phyloP scores from a whole-genome alignment of 306 rosid genomes.

The Corylus heterophylla region DNA sequence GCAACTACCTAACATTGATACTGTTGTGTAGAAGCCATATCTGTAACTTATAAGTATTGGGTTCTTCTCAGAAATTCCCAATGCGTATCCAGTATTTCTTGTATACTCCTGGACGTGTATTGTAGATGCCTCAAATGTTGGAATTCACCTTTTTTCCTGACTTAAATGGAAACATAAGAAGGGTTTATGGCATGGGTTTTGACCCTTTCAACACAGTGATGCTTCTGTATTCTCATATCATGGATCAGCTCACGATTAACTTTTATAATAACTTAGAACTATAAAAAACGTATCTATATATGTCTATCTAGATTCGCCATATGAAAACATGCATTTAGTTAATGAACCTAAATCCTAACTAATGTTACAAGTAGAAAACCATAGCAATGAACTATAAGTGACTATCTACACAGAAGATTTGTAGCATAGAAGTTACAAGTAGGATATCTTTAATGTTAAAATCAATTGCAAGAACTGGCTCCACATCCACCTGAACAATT shows the following conservation, averaged over 20 bases:
- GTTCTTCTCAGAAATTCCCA: background rate
- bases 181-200: background rate
- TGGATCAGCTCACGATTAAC: background rate
- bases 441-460: constrained; percentile 95
- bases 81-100: background rate
- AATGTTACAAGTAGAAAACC: background rate
- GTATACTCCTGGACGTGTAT: background rate
- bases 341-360: background rate
- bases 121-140: background rate
- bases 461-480: constrained; percentile 84
- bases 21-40: background rate
- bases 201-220: background rate
- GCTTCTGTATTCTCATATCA: background rate
- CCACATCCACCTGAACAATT: constrained; percentile 65
- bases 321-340: background rate
- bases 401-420: background rate
- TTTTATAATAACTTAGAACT: background rate
- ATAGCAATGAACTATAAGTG: background rate
- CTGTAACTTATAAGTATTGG: background rate
- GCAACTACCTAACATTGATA: background rate
- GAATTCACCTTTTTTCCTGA: background rate
- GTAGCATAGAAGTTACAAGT: background rate
- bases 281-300: background rate
- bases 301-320: background rate
- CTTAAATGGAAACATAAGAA: background rate